Percentiles rank a stretch among this genome's conserved stretches.
Conservation (phyloP, 208 protist genomes). For the Trypanosoma brucei region DNA sequence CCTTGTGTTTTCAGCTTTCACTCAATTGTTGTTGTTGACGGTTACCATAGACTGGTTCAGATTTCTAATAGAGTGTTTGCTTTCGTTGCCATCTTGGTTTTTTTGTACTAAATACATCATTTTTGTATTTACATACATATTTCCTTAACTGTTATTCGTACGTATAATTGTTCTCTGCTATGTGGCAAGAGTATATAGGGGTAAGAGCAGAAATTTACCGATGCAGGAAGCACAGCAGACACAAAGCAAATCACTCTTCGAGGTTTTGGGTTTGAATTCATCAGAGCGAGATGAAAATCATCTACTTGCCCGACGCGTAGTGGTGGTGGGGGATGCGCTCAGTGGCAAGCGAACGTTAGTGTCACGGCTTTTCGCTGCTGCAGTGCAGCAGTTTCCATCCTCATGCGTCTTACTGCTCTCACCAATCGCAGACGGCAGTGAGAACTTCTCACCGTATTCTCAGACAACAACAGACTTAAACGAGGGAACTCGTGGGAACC, state of each 20-base stretch:
- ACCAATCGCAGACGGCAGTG: background rate
- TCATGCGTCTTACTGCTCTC: slow-evolving; percentile 4
- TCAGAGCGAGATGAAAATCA: slow-evolving; percentile 36
- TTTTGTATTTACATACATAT: no score
- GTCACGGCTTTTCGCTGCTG: slow-evolving; percentile 53
- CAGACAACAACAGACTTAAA: slow-evolving; percentile 3
- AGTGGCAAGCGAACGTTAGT: slow-evolving; percentile 77
- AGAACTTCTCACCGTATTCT: background rate
- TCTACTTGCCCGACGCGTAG: slow-evolving; percentile 38
- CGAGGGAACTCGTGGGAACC: background rate
- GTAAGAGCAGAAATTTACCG: background rate
- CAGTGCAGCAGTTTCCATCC: slow-evolving; percentile 36
- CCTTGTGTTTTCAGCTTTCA: background rate
- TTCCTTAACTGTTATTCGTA: no score
- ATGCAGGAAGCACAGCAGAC: background rate
- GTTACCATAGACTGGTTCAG: background rate
- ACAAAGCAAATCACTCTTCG: slow-evolving; percentile 31
- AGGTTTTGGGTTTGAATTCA: slow-evolving; percentile 42
- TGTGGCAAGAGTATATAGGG: background rate
- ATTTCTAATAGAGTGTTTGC: no score
- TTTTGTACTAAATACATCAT: no score
- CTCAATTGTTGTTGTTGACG: slow-evolving; percentile 8
- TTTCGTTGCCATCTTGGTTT: no score
- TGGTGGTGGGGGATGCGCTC: slow-evolving; percentile 62
- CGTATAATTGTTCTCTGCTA: no score